Conservation (phyloP, 2,329 filamentous ascomycete genomes). For the Cladosporium cucumerinum region DNA sequence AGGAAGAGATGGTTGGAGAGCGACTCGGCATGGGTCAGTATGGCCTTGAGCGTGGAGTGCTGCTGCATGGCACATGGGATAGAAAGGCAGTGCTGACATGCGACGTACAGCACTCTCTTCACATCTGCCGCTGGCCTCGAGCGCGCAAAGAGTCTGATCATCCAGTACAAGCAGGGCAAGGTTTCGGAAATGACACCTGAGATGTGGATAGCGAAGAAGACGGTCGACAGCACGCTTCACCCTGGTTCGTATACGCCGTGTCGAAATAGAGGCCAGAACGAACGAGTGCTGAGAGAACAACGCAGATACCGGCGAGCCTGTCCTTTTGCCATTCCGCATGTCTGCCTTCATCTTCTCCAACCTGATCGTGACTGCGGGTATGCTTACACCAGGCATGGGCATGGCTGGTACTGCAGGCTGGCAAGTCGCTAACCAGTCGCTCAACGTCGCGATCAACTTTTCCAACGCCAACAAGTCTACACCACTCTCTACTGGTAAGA, state of each 20-base stretch:
- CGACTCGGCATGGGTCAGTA: conserved; percentile 11
- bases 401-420: conserved; percentile 84
- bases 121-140: conserved; percentile 76
- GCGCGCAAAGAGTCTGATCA: conserved; percentile 75
- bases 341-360: conserved; percentile 93
- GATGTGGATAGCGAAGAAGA: conserved; percentile 93
- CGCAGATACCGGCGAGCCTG: conserved; percentile 83
- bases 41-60: neutral
- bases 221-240: conserved; percentile 93
- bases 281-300: neutral
- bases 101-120: conserved; percentile 69
- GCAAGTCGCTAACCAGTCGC: conserved; percentile 95
- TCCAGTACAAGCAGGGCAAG: conserved; percentile 82
- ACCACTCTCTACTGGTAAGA: conserved; percentile 73
- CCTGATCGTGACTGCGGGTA: conserved; percentile 88
- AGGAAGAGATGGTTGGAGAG: neutral
- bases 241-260: conserved; percentile 61
- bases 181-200: conserved; percentile 79
- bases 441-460: conserved; percentile 97
- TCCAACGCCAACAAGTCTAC: conserved; percentile 98
- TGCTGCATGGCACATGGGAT: neutral
- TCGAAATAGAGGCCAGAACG: neutral
- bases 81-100: conserved; percentile 9
- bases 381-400: conserved; percentile 87
- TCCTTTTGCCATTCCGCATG: conserved; percentile 96